phyloP scores from a whole-genome alignment of 2,329 filamentous ascomycete genomes.

The Neonectria hederae region DNA sequence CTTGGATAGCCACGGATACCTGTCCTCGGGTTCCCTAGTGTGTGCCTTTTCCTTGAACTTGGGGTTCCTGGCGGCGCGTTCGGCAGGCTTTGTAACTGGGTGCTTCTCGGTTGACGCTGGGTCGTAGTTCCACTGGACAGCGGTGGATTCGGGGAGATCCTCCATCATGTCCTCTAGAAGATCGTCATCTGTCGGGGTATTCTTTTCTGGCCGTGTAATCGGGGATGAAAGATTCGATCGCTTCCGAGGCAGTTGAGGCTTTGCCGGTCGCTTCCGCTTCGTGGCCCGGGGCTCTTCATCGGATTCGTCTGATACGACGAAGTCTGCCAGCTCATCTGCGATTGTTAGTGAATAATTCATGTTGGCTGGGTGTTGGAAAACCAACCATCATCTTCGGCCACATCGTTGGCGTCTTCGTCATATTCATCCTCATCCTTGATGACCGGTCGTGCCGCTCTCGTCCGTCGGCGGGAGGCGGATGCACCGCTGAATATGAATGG shows the following conservation, averaged over 20 bases:
- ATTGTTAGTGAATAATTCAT: constrained; percentile 10
- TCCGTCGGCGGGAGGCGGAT: constrained; percentile 51
- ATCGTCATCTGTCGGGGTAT: constrained; percentile 48
- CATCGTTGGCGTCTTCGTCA: constrained; percentile 73
- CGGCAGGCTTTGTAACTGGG: constrained; percentile 47
- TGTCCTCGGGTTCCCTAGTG: constrained; percentile 81
- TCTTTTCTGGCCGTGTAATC: constrained; percentile 19
- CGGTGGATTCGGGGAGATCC: constrained; percentile 71
- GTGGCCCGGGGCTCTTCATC: constrained; percentile 71
- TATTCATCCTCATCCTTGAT: constrained; percentile 76
- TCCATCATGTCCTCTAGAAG: constrained; percentile 63
- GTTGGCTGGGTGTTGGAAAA: not conserved
- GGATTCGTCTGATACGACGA: constrained; percentile 87
- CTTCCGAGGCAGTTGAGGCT: constrained; percentile 67
- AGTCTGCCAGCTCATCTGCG: constrained; percentile 80
- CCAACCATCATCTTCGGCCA: constrained; percentile 67
- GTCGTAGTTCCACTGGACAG: constrained; percentile 81
- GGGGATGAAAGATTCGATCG: constrained; percentile 64
- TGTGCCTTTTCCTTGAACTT: constrained; percentile 74
- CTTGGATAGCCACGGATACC: constrained; percentile 91
- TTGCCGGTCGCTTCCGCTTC: constrained; percentile 78
- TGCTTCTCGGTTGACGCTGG: constrained; percentile 55
- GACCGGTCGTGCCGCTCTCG: constrained; percentile 63
- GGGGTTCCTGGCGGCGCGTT: constrained; percentile 43
- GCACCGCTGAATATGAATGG: constrained; percentile 64